These are phyloP conservation scores for Salix udensis DNA, from an alignment of 345 rosid genomes.

Conservation along the genomic window DNA sequence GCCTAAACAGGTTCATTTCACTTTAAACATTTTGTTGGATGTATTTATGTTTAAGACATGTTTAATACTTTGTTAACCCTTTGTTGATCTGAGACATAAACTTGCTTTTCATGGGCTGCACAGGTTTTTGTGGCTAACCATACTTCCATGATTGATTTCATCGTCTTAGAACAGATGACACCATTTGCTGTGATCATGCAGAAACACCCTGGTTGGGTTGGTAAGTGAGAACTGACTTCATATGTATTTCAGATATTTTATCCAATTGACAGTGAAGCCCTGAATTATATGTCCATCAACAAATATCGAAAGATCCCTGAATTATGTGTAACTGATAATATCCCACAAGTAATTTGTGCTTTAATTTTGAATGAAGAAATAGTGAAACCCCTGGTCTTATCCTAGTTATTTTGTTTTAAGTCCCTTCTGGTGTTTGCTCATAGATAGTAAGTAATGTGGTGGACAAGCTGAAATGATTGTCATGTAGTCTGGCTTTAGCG, in stretches of 20 bases:
- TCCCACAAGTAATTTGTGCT: neutral
- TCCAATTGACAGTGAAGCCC: neutral
- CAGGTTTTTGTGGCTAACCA: constrained; percentile 99
- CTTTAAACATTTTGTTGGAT: neutral
- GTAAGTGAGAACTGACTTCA: constrained; percentile 44
- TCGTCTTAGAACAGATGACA: constrained; percentile 92
- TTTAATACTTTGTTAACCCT: neutral
- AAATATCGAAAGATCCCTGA: neutral
- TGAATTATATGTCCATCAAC: neutral
- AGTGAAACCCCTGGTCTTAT: neutral
- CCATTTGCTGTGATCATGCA: constrained; percentile 99
- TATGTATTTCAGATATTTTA: neutral
- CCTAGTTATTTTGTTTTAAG: neutral
- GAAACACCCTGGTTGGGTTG: constrained; percentile 99
- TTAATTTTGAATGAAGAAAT: neutral
- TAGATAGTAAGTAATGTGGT: neutral
- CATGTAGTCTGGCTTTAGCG: neutral
- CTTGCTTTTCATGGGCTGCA: constrained; percentile 16
- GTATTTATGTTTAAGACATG: neutral
- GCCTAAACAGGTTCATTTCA: constrained; percentile 71
- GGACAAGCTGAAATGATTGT: neutral
- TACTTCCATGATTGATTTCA: constrained; percentile 99
- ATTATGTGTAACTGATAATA: neutral
- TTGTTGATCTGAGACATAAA: neutral
- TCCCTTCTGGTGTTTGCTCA: neutral